A percentile compares a stretch with the other conserved stretches of the same genome.
phyloP scores from a whole-genome alignment of 2,329 filamentous ascomycete genomes.

The Penicillium olsonii region DNA sequence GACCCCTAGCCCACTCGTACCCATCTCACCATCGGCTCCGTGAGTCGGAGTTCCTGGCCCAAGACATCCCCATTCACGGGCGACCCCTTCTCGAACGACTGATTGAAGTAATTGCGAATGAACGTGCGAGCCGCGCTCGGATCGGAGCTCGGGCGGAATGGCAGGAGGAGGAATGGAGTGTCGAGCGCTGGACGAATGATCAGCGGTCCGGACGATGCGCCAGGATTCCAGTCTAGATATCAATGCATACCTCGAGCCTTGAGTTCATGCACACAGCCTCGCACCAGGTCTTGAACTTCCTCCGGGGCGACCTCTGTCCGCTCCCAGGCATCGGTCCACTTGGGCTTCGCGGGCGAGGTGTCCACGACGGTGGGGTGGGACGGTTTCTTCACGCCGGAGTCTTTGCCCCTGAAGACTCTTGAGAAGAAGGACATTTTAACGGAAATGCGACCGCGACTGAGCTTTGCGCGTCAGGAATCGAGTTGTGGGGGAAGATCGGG shows the following conservation, averaged over 20 bases:
- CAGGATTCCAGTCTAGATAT: conserved; percentile 21
- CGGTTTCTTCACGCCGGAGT: conserved; percentile 65
- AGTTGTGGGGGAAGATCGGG: conserved; percentile 5
- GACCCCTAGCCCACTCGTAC: background rate
- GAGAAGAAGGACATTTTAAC: conserved; percentile 59
- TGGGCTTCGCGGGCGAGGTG: conserved; percentile 66
- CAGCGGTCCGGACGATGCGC: conserved; percentile 29
- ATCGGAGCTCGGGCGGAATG: conserved; percentile 91
- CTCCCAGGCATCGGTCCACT: conserved; percentile 86
- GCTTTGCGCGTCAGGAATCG: conserved; percentile 8
- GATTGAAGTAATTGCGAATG: conserved; percentile 86
- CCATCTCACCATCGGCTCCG: conserved; percentile 80
- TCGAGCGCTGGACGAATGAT: conserved; percentile 67
- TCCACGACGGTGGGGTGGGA: conserved; percentile 53
- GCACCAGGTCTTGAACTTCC: conserved; percentile 84
- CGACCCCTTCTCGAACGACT: conserved; percentile 59
- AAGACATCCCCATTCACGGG: conserved; percentile 68
- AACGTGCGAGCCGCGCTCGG: conserved; percentile 90
- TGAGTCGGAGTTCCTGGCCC: conserved; percentile 83
- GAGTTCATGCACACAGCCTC: conserved; percentile 83
- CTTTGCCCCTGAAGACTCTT: conserved; percentile 72
- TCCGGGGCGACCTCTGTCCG: conserved; percentile 81
- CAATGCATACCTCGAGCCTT: conserved; percentile 78
- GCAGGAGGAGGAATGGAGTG: conserved; percentile 87
- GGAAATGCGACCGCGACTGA: conserved; percentile 19